These are phyloP conservation scores for Hypomontagnella monticulosa DNA, from an alignment of 495 filamentous ascomycete species.

Conservation along the genomic window DNA sequence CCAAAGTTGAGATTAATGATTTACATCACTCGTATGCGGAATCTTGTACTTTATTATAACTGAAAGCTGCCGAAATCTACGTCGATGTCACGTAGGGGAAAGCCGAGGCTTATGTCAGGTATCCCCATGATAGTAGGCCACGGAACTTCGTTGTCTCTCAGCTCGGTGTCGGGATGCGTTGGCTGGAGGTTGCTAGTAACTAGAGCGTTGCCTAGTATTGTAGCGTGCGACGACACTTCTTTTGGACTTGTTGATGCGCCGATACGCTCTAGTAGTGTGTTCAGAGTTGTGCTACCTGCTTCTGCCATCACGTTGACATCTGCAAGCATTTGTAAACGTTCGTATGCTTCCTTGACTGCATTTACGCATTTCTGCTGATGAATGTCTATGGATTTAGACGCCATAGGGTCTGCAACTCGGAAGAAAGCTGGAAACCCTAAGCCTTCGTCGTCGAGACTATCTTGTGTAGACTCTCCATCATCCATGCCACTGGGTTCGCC, in stretches of 20 bases:
- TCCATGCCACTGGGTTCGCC: neutral
- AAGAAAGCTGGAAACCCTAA: constrained; percentile 2
- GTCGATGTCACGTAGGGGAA: no score
- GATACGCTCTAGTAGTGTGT: constrained; percentile 3
- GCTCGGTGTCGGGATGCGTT: no score
- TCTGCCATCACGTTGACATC: constrained; percentile 8
- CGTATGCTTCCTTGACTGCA: constrained; percentile 8
- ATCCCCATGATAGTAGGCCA: no score
- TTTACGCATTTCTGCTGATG: constrained; percentile 1
- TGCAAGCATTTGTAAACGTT: constrained; percentile 1
- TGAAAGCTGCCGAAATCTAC: no score
- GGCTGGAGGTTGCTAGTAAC: no score
- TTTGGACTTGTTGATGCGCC: neutral
- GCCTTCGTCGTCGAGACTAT: neutral
- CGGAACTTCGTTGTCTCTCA: no score
- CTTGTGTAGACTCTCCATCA: neutral
- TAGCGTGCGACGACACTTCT: neutral
- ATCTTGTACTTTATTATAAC: no score
- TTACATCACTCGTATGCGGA: no score
- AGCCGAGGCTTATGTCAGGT: no score
- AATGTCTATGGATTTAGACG: neutral
- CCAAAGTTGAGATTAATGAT: no score
- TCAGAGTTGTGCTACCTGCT: constrained; percentile 4
- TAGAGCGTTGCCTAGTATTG: no score
- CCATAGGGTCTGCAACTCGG: constrained; percentile 2